Base-by-base conservation (phyloP, 2,329 filamentous ascomycete species). In the Pseudogymnoascus pannorum region DNA sequence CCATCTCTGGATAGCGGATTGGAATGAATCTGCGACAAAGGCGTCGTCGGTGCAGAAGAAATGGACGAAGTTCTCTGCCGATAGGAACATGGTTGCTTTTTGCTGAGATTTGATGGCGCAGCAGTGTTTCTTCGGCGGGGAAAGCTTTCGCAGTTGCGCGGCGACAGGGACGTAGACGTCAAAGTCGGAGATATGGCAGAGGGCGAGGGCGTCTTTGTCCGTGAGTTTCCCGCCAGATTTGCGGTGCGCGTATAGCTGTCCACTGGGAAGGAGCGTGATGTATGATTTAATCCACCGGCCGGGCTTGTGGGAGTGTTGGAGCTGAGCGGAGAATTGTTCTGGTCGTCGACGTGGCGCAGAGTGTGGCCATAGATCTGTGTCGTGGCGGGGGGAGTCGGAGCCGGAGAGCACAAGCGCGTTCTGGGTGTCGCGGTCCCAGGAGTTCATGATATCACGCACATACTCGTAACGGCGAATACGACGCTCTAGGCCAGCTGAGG, bases 91-190 rank as follows among this genome's bases (percentile, higher is more conserved):
- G 62, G 84, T 86, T 0, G 88, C 88, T 74, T 93, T 96, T 71
- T 96, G 88, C 75, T 96, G 92, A 68, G 90, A 95, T 75, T 96
- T 97, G 68, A 97, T 81, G 0, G 91, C 92, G 69, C 89, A 93
- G 75, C 91, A 96, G 67, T 86, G 81, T 70, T 87, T 89, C 74
- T 94, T 96, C 0, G 93, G 93, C 0, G 92, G 88, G 68, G 88
- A 92, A 60, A 97, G 80, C 69, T 87, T 89, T 36, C 84, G 79
- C 65, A 85, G 75, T 66, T 91, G 86, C 48, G 84, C 81, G 59
- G 84, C 79, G 4, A 86, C 91, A 1, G 91, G 88, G 1, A 81
- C 84, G 75, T 97, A 97, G 57, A 97, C 88, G 70, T 97, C 93
- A 72, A 93, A 97, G 74, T 97, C 92, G 2, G 90, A 91, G 57